Conservation (phyloP, 1,284 basidiomycete species). For the Grifola frondosa region DNA sequence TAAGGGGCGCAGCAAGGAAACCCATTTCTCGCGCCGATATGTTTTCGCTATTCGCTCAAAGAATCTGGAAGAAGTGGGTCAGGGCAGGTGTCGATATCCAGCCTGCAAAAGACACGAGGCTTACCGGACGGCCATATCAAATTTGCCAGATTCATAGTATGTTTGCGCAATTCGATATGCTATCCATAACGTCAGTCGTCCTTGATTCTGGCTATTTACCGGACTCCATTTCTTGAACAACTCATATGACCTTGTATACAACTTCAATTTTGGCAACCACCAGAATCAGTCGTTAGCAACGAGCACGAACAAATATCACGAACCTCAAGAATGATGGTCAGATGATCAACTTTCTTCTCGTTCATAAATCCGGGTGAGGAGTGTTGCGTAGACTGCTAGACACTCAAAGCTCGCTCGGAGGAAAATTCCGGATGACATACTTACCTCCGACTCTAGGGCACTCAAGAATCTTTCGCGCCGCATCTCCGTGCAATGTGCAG, state of each 20-base stretch:
- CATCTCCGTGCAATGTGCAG: conserved; percentile 79
- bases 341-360: conserved; percentile 88
- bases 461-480: conserved; percentile 67
- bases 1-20: conserved; percentile 66
- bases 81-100: neutral
- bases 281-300: neutral
- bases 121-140: conserved; percentile 80
- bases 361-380: conserved; percentile 71
- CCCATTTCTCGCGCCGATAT: conserved; percentile 83
- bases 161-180: conserved; percentile 85
- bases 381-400: conserved; percentile 25
- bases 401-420: neutral
- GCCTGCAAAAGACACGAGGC: conserved; percentile 15
- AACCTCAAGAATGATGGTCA: conserved; percentile 80
- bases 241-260: conserved; percentile 90
- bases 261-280: too few species aligned
- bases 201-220: conserved; percentile 47
- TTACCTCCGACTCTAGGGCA: conserved; percentile 59
- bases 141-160: conserved; percentile 75
- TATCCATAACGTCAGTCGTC: conserved; percentile 79
- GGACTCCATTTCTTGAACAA: conserved; percentile 77
- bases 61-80: conserved; percentile 54
- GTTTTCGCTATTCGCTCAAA: conserved; percentile 85
- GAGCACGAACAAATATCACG: conserved; percentile 11
- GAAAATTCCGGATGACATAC: conserved; percentile 15